Conservation (phyloP, 163 green algal species). For the Botryococcus braunii region DNA sequence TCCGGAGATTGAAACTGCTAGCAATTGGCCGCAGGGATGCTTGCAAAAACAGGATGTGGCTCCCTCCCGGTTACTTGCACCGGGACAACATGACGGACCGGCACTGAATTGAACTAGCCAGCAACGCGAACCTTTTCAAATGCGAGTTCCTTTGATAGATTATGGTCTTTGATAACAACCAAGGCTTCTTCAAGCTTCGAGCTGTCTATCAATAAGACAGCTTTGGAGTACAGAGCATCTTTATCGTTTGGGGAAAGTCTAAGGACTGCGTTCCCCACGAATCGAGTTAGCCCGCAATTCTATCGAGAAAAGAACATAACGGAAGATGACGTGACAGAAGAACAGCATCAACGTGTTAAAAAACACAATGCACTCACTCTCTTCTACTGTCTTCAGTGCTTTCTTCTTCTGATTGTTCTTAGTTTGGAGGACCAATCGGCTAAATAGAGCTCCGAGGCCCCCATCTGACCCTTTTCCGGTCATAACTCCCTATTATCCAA, state of each 20-base stretch:
- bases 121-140: conserved; percentile 56
- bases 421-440: conserved; percentile 42
- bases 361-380: conserved; percentile 39
- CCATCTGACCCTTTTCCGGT: conserved; percentile 1
- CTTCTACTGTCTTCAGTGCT: conserved; percentile 54
- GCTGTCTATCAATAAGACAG: conserved; percentile 49
- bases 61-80: too few relatives aligned
- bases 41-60: not conserved
- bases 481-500: conserved; percentile 5
- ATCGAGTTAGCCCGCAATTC: not conserved
- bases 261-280: conserved; percentile 47
- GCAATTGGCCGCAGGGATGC: not conserved
- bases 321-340: not conserved
- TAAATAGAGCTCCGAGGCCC: conserved; percentile 26
- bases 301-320: not conserved
- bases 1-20: not conserved
- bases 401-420: conserved; percentile 55
- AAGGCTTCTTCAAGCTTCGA: conserved; percentile 50
- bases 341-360: not conserved
- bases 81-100: too few relatives aligned
- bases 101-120: not conserved
- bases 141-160: conserved; percentile 21
- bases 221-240: conserved; percentile 62
- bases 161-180: conserved; percentile 21
- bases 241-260: conserved; percentile 45